phyloP scores from a whole-genome alignment of 306 rosid species.

The Lathyrus aphaca region DNA sequence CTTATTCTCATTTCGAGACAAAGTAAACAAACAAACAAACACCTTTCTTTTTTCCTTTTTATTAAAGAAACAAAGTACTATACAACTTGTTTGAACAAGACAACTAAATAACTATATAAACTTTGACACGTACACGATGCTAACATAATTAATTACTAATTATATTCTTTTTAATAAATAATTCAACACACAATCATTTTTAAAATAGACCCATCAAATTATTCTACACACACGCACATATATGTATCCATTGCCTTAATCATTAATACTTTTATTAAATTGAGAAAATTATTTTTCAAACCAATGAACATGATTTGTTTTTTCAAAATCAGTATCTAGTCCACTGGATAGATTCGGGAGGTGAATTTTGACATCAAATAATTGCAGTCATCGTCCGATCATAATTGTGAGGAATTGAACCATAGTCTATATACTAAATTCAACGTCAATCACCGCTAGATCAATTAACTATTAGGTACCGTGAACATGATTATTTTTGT shows the following conservation, averaged over 20 bases:
- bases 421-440: too few relatives aligned
- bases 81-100: slow-evolving; percentile 15
- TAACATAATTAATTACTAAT: background rate
- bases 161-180: background rate
- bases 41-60: background rate
- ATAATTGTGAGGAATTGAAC: too few relatives aligned
- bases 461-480: too few relatives aligned
- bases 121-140: slow-evolving; percentile 17
- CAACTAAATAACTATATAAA: background rate
- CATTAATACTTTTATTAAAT: too few relatives aligned
- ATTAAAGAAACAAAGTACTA: background rate
- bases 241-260: background rate
- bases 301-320: too few relatives aligned
- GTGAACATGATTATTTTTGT: background rate
- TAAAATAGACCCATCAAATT: slow-evolving; percentile 4
- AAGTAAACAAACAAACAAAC: too few relatives aligned
- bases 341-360: too few relatives aligned
- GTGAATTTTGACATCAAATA: too few relatives aligned
- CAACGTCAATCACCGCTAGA: too few relatives aligned
- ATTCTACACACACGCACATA: background rate
- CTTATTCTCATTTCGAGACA: slow-evolving; percentile 15
- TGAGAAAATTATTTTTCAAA: too few relatives aligned
- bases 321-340: too few relatives aligned
- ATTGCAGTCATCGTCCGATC: too few relatives aligned
- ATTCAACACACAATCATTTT: slow-evolving; percentile 30